These are phyloP conservation scores for Primulina tabacum DNA, from an alignment of 257 asterid genomes.

Conservation along the genomic window DNA sequence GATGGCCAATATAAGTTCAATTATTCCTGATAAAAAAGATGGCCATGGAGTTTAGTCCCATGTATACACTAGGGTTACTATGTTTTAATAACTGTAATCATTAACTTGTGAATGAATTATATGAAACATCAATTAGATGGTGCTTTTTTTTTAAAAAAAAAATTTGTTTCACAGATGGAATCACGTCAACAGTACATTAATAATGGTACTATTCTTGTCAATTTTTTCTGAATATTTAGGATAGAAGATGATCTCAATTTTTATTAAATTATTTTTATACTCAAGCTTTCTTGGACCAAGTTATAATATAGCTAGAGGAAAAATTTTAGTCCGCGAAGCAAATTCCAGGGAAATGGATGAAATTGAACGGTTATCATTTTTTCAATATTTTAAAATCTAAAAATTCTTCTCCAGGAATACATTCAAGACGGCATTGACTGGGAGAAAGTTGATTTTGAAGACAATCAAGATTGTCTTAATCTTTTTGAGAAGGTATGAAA, in stretches of 20 bases:
- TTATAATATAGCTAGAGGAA: conserved; percentile 9
- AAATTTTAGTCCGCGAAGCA: conserved; percentile 10
- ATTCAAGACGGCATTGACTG: conserved; percentile 99
- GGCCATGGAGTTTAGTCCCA: background rate
- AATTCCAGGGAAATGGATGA: conserved; percentile 20
- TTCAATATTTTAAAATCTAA: conserved; percentile 18
- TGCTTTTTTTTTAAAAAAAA: too few relatives aligned
- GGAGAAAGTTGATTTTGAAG: conserved; percentile 95
- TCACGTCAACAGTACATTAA: too few relatives aligned
- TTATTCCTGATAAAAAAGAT: background rate
- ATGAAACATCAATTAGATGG: background rate
- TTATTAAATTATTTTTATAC: background rate
- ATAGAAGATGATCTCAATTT: background rate
- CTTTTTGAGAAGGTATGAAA: conserved; percentile 89
- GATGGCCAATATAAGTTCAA: background rate
- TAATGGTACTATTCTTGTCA: too few relatives aligned
- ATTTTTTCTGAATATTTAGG: background rate
- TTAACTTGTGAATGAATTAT: background rate
- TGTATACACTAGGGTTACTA: background rate
- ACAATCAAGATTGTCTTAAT: conserved; percentile 93
- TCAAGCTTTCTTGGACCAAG: background rate
- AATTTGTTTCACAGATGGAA: too few relatives aligned
- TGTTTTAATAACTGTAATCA: background rate
- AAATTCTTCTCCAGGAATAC: conserved; percentile 63
- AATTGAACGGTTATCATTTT: conserved; percentile 14